Base-by-base conservation (phyloP, 305 asterid genomes). In the Fraxinus floribunda region DNA sequence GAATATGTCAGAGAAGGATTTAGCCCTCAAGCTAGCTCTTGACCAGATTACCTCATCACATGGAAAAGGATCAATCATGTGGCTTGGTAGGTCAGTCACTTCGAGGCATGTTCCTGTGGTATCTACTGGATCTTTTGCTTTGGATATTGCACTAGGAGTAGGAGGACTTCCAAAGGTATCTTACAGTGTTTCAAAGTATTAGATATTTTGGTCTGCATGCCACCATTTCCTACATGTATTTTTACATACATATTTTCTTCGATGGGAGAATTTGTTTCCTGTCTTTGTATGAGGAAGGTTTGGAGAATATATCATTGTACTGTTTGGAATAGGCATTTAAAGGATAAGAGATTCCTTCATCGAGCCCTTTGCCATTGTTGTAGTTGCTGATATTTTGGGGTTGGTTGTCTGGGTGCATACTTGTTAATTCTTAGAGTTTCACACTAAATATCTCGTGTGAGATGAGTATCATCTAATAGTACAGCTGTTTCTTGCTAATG, bases 41-140 rank as follows among this genome's bases (percentile, higher is more conserved):
- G 97, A 96, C 87, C 98, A 93, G 90, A 96, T 96, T 72, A 91
- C 91, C 20, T 18, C 93, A 16, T 88, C 98, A 32, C 93, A 91
- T 82, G 98, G 98, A 49, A 93, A 94, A 89, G 99, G 98, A 81
- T 91, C 99, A 80, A 94, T 94, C 55, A 94, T 96, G 98, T 96
- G 98, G 98, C 95, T 96, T 73, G 98, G 99, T 81, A 93, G 97
- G 78, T 86, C 94, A 20, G 91, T 2, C 11, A 76, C 92, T 16
- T 84, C 83, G 15, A 91, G 81, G 87, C 84, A 92, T 44, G 93
- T 92, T 72, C 98, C 98, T 0, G 98, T 94, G 79, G 92, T 96
- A 39, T 94, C 99, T 77, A 93, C 98, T 26, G 98, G 98, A 49
- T 96, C 98, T 13, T 91, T 96, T 91, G 85, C 96, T 72, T 89